These are phyloP conservation scores for Karstenula rhodostoma DNA, from an alignment of 2,329 filamentous ascomycete genomes.

Conservation along the genomic window DNA sequence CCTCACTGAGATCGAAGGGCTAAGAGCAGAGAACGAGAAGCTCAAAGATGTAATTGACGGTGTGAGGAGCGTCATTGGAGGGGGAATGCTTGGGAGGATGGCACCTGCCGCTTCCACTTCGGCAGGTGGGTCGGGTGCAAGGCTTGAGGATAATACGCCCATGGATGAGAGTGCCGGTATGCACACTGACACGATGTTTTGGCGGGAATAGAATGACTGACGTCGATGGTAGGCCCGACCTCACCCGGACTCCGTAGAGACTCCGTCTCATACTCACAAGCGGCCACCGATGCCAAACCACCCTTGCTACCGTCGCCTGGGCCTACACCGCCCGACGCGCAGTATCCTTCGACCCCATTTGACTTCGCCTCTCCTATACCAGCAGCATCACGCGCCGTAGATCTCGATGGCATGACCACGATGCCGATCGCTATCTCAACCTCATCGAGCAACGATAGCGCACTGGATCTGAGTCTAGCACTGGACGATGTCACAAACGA, in stretches of 20 bases:
- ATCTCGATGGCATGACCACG: slow-evolving; percentile 46
- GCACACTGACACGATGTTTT: slow-evolving; percentile 19
- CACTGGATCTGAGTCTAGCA: slow-evolving; percentile 20
- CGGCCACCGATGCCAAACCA: slow-evolving; percentile 23
- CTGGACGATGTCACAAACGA: slow-evolving; percentile 28
- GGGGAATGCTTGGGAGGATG: slow-evolving; percentile 28
- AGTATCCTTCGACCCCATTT: slow-evolving; percentile 19
- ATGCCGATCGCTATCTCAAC: slow-evolving; percentile 22
- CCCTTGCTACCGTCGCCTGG: slow-evolving; percentile 18
- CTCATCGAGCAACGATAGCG: slow-evolving; percentile 12
- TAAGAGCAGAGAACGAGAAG: slow-evolving; percentile 46
- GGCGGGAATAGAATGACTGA: slow-evolving; percentile 29
- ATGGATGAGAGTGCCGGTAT: slow-evolving; percentile 36
- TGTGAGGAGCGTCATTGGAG: slow-evolving; percentile 42
- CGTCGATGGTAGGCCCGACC: slow-evolving; percentile 32
- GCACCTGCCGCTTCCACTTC: slow-evolving; percentile 2
- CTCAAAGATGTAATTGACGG: slow-evolving; percentile 44
- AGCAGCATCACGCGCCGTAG: slow-evolving; percentile 23
- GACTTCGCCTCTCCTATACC: slow-evolving; percentile 22
- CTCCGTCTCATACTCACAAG: slow-evolving; percentile 21
- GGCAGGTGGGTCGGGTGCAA: not conserved
- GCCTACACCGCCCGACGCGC: slow-evolving; percentile 15
- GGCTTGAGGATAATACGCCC: slow-evolving; percentile 8
- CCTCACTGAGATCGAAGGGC: slow-evolving; percentile 40
- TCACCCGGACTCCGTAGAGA: slow-evolving; percentile 30